Conservation (phyloP, 1,284 basidiomycete species). For the Kwoniella shivajii region DNA sequence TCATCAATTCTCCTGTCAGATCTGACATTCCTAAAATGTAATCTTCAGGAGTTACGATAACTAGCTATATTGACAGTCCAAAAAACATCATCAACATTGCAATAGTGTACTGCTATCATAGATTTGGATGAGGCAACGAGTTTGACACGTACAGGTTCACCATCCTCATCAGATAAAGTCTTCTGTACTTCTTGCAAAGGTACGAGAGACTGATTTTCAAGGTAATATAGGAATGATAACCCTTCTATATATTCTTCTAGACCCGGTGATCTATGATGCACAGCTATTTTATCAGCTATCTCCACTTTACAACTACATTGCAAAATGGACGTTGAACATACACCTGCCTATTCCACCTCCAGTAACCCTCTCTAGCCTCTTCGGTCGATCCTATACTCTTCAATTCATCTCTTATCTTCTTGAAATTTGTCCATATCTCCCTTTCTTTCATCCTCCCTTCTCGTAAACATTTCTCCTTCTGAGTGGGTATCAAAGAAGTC, state of each 20-base stretch:
- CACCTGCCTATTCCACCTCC: conserved; percentile 75
- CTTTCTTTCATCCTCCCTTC: conserved; percentile 68
- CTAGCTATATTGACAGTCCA: conserved; percentile 27
- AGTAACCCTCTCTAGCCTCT: conserved; percentile 63
- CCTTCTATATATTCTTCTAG: conserved; percentile 94
- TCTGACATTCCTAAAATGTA: conserved; percentile 92
- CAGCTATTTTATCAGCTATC: background rate
- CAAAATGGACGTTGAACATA: conserved; percentile 56
- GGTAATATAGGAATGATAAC: conserved; percentile 83
- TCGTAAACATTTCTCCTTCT: conserved; percentile 42
- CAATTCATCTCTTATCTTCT: conserved; percentile 66
- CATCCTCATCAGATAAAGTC: conserved; percentile 63
- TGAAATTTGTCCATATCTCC: conserved; percentile 71
- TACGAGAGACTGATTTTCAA: conserved; percentile 72
- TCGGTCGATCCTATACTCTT: conserved; percentile 63
- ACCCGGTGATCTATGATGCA: conserved; percentile 53
- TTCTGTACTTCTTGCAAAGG: conserved; percentile 69
- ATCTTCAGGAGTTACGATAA: conserved; percentile 77
- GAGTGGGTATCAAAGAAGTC: conserved; percentile 46
- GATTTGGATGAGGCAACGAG: background rate
- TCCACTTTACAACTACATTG: too few species aligned
- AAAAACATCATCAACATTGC: background rate
- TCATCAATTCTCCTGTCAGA: conserved; percentile 94
- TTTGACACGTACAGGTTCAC: conserved; percentile 61
- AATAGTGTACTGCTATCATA: background rate